A percentile compares a stretch with the other conserved stretches of the same genome.
These are phyloP conservation scores for Pichia heedii DNA, from an alignment of 805 yeast genomes.

Conservation along the genomic window DNA sequence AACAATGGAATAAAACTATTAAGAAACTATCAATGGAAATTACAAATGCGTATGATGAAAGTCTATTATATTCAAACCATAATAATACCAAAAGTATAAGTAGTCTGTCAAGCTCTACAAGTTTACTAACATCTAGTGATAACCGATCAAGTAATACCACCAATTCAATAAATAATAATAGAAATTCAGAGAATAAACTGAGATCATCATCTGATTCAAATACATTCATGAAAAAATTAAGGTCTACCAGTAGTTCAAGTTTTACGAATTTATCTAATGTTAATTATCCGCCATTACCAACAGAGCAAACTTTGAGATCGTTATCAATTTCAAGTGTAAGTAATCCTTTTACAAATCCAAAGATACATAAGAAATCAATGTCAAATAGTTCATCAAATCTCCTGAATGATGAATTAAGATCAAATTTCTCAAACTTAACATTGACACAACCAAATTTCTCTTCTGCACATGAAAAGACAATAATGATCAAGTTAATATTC, in stretches of 20 bases:
- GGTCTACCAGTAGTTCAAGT: conserved; percentile 22
- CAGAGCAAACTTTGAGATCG: conserved; percentile 25
- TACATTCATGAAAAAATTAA: conserved; percentile 18
- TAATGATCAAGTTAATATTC: conserved; percentile 27
- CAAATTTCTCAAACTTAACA: conserved; percentile 14
- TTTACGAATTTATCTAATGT: conserved; percentile 10
- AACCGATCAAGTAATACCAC: conserved; percentile 12
- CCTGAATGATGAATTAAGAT: background rate
- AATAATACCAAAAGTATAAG: conserved; percentile 8
- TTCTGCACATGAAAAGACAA: conserved; percentile 4
- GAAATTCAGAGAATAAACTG: conserved; percentile 13
- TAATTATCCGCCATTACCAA: conserved; percentile 19
- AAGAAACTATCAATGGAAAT: conserved; percentile 31
- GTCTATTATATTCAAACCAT: conserved; percentile 6
- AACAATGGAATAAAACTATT: conserved; percentile 72
- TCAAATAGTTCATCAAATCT: conserved; percentile 4
- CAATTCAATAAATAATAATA: conserved; percentile 9
- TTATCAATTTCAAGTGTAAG: conserved; percentile 18
- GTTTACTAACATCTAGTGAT: conserved; percentile 7
- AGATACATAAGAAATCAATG: conserved; percentile 7
- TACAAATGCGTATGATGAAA: background rate
- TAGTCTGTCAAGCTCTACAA: conserved; percentile 5
- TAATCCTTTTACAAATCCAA: background rate
- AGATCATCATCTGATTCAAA: conserved; percentile 21
- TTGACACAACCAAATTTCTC: conserved; percentile 3